Conservation (phyloP, 345 rosid species). For the Brassica nigra region DNA sequence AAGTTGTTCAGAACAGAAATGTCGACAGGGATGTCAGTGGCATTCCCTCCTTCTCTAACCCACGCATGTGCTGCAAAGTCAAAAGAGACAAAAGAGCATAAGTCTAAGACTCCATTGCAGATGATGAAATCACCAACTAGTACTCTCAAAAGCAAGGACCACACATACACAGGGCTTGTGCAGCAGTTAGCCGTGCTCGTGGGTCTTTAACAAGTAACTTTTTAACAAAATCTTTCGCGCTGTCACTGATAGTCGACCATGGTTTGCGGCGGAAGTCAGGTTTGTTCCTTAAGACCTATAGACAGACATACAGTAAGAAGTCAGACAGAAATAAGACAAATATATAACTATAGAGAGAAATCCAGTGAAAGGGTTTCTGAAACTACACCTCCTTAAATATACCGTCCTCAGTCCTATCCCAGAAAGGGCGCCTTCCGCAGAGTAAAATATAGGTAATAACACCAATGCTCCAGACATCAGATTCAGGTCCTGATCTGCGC, state of each 20-base stretch:
- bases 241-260: slow-evolving; percentile 80
- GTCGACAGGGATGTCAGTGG: slow-evolving; percentile 95
- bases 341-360: not conserved
- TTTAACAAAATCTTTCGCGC: slow-evolving; percentile 91
- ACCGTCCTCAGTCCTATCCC: slow-evolving; percentile 99
- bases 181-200: slow-evolving; percentile 90
- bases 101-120: slow-evolving; percentile 1
- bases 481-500: slow-evolving; percentile 97
- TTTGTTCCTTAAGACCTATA: slow-evolving; percentile 79
- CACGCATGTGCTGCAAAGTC: slow-evolving; percentile 82
- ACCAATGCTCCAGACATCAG: slow-evolving; percentile 99
- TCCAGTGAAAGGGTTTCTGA: not conserved
- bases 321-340: not conserved
- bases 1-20: slow-evolving; percentile 88
- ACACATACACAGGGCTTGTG: slow-evolving; percentile 87
- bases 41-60: slow-evolving; percentile 98
- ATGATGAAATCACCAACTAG: slow-evolving; percentile 1
- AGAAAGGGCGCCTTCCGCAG: slow-evolving; percentile 95
- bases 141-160: not conserved
- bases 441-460: slow-evolving; percentile 94
- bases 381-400: slow-evolving; percentile 88
- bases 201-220: slow-evolving; percentile 94
- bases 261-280: slow-evolving; percentile 98
- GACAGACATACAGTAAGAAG: slow-evolving; percentile 25
- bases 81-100: slow-evolving; percentile 2